These are phyloP conservation scores for Crithidia mellificae DNA, from an alignment of 208 protist genomes.

Conservation along the genomic window DNA sequence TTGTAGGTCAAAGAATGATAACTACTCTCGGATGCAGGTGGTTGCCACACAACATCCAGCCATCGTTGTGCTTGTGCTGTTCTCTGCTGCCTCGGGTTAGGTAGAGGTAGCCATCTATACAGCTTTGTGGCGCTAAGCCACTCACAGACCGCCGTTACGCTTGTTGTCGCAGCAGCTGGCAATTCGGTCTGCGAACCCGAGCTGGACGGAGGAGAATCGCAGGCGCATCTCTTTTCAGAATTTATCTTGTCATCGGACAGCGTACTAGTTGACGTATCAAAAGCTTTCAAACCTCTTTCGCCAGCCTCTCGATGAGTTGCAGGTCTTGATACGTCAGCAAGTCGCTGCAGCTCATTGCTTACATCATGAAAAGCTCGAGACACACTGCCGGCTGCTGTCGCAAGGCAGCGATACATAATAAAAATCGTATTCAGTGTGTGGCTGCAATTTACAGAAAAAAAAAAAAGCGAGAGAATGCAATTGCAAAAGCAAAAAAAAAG, in stretches of 20 bases:
- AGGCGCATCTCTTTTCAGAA: not conserved
- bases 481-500: too few species aligned
- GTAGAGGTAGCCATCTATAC: not conserved
- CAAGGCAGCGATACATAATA: conserved; percentile 21
- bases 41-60: not conserved
- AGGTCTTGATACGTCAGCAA: not conserved
- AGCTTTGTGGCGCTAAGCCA: not conserved
- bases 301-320: not conserved
- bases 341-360: conserved; percentile 7
- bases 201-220: too few species aligned
- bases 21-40: conserved; percentile 9
- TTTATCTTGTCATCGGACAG: too few species aligned
- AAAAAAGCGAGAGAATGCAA: conserved; percentile 1
- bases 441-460: too few species aligned
- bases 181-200: too few species aligned
- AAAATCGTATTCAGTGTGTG: too few species aligned
- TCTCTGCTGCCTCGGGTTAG: too few species aligned
- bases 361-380: conserved; percentile 3
- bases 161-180: not conserved
- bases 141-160: not conserved
- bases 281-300: not conserved
- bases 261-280: not conserved
- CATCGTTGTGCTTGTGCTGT: not conserved
- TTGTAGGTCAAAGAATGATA: conserved; percentile 14
- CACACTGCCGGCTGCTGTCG: conserved; percentile 6